Conservation (phyloP, 805 yeast genomes). For the Wickerhamiella sergipiensis region DNA sequence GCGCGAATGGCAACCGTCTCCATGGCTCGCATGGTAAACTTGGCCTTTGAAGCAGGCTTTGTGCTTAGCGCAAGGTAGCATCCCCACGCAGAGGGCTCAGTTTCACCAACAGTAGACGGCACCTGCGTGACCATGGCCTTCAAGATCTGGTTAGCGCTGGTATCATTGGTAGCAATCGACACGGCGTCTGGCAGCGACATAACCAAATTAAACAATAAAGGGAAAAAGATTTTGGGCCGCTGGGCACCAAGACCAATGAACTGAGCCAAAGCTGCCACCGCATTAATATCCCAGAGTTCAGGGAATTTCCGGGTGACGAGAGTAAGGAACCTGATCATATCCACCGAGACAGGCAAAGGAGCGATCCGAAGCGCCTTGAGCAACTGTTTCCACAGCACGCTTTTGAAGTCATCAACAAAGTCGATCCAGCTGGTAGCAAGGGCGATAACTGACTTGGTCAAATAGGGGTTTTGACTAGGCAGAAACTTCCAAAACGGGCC, state of each 20-base stretch:
- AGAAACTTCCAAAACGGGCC: constrained; percentile 36
- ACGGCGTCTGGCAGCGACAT: neutral
- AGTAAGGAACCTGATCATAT: constrained; percentile 26
- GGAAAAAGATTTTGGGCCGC: constrained; percentile 15
- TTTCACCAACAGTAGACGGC: constrained; percentile 4
- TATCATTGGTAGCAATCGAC: neutral
- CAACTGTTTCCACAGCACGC: constrained; percentile 11
- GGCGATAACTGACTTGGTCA: neutral
- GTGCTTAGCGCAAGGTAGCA: constrained; percentile 13
- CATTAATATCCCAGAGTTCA: constrained; percentile 15
- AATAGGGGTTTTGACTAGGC: constrained; percentile 25
- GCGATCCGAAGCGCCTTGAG: constrained; percentile 14
- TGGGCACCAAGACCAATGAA: constrained; percentile 7
- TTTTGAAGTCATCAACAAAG: constrained; percentile 2
- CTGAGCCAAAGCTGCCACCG: constrained; percentile 11
- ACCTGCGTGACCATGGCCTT: constrained; percentile 10
- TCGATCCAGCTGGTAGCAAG: constrained; percentile 4
- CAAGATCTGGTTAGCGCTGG: constrained; percentile 4
- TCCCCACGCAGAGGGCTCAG: constrained; percentile 17
- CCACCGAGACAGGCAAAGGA: constrained; percentile 14
- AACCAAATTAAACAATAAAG: constrained; percentile 12
- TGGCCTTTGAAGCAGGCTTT: neutral
- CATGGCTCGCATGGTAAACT: neutral
- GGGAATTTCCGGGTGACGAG: constrained; percentile 32
- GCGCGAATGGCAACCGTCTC: neutral